A percentile compares a stretch with the other conserved stretches of the same genome.
These are phyloP conservation scores for Epichloe aotearoae DNA, from an alignment of 2,329 filamentous ascomycete genomes.

Conservation along the genomic window DNA sequence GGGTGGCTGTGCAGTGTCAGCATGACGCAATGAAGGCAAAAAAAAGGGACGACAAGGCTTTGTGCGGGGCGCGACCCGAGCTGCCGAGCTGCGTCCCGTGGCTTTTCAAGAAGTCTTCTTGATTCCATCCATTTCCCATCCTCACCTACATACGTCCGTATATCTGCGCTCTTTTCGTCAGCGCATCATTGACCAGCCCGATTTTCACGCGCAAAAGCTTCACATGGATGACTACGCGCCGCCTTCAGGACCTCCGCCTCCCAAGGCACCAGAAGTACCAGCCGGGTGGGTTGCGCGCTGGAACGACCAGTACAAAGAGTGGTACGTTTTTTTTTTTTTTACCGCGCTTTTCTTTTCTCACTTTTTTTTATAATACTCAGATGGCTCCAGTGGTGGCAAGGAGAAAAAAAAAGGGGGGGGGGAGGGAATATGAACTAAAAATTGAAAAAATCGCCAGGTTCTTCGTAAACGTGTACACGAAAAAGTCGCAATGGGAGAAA, in stretches of 20 bases:
- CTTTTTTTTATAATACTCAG: background rate
- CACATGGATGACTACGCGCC: constrained; percentile 41
- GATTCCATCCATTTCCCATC: too few species aligned
- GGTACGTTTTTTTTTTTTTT: constrained; percentile 28
- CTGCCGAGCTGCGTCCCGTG: too few species aligned
- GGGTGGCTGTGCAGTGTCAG: too few species aligned
- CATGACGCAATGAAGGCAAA: too few species aligned
- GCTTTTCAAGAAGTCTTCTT: too few species aligned
- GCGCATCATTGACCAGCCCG: too few species aligned
- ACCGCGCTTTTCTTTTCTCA: constrained; percentile 5
- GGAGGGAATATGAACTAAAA: background rate
- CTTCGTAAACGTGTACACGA: constrained; percentile 81
- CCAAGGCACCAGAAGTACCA: constrained; percentile 47
- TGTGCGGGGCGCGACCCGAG: too few species aligned
- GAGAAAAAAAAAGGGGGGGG: too few species aligned
- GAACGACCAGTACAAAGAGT: constrained; percentile 82
- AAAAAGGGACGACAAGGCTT: too few species aligned
- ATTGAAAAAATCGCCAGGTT: constrained; percentile 47
- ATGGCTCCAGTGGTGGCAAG: background rate
- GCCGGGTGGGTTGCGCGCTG: constrained; percentile 71
- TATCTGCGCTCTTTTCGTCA: too few species aligned
- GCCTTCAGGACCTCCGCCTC: constrained; percentile 42
- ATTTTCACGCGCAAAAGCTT: background rate
- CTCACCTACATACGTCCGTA: too few species aligned
- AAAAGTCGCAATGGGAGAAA: constrained; percentile 81